Evolutionary conservation across 2,329 filamentous ascomycete genomes (phyloP).

Genomic region (Aspergillus tubingensis): DNA sequence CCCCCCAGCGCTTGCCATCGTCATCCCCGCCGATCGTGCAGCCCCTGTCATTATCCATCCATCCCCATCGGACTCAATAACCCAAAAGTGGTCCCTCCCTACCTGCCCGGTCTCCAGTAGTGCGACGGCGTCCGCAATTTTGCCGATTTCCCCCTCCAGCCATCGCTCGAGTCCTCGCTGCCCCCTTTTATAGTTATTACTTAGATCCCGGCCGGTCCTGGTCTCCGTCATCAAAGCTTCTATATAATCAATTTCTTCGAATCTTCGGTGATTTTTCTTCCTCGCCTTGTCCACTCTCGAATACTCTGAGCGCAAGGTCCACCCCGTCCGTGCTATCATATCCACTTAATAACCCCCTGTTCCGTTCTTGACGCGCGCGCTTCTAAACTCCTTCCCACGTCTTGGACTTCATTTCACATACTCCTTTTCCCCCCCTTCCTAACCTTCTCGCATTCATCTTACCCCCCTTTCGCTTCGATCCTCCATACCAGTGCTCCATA

Average conservation of each 20-base stretch:
- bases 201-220: slow-evolving; percentile 33
- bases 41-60: slow-evolving; percentile 21
- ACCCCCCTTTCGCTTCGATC: not conserved
- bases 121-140: slow-evolving; percentile 11
- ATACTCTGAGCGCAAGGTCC: slow-evolving; percentile 5
- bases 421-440: slow-evolving; percentile 8
- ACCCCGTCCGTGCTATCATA: slow-evolving; percentile 11
- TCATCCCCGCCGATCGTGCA: slow-evolving; percentile 20
- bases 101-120: slow-evolving; percentile 13
- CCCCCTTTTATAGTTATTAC: not conserved
- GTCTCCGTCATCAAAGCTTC: slow-evolving; percentile 21
- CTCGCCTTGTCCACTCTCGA: not conserved
- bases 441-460: not conserved
- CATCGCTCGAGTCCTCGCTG: not conserved
- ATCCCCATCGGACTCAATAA: slow-evolving; percentile 12
- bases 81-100: slow-evolving; percentile 18
- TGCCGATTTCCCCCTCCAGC: slow-evolving; percentile 7
- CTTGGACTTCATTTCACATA: slow-evolving; percentile 10
- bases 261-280: slow-evolving; percentile 10
- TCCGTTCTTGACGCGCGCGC: slow-evolving; percentile 10
- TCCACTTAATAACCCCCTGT: slow-evolving; percentile 11
- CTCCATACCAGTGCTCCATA: slow-evolving; percentile 4
- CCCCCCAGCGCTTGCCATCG: slow-evolving; percentile 12
- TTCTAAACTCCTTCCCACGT: slow-evolving; percentile 7
- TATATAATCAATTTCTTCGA: slow-evolving; percentile 11